Percentiles rank a stretch among this genome's conserved stretches.
Conservation (phyloP, 2,329 filamentous ascomycete species). For the Penicillium sp. region DNA sequence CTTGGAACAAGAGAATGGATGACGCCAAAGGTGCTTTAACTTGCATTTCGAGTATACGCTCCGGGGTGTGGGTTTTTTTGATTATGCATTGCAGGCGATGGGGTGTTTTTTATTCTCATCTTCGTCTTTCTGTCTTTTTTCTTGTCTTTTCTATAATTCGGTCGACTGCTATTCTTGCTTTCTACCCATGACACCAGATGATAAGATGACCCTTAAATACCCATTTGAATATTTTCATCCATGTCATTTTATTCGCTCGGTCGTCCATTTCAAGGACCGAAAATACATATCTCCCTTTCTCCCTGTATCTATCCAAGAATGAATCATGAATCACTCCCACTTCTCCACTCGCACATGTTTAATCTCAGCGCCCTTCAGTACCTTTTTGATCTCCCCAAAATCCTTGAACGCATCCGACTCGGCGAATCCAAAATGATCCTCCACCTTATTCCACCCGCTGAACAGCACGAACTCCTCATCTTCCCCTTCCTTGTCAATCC, state of each 20-base stretch:
- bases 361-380: conserved; percentile 27
- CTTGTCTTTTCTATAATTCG: neutral
- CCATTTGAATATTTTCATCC: conserved; percentile 19
- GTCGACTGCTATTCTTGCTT: neutral
- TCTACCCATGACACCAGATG: conserved; percentile 16
- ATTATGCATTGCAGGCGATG: conserved; percentile 1
- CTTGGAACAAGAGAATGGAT: conserved; percentile 87
- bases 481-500: conserved; percentile 36
- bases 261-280: neutral
- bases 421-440: conserved; percentile 38
- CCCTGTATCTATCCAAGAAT: conserved; percentile 1
- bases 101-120: neutral
- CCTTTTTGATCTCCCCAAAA: conserved; percentile 24
- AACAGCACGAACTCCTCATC: conserved; percentile 47
- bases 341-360: conserved; percentile 24
- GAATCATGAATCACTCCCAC: conserved; percentile 12
- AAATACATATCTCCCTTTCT: neutral
- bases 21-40: conserved; percentile 69
- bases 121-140: neutral
- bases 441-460: conserved; percentile 38
- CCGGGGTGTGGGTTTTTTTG: conserved; percentile 1
- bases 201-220: conserved; percentile 22
- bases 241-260: conserved; percentile 10
- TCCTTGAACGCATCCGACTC: conserved; percentile 33
- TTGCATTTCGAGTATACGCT: conserved; percentile 7